These are phyloP conservation scores for Jatropha multifida DNA, from an alignment of 441 rosid species.

Conservation along the genomic window DNA sequence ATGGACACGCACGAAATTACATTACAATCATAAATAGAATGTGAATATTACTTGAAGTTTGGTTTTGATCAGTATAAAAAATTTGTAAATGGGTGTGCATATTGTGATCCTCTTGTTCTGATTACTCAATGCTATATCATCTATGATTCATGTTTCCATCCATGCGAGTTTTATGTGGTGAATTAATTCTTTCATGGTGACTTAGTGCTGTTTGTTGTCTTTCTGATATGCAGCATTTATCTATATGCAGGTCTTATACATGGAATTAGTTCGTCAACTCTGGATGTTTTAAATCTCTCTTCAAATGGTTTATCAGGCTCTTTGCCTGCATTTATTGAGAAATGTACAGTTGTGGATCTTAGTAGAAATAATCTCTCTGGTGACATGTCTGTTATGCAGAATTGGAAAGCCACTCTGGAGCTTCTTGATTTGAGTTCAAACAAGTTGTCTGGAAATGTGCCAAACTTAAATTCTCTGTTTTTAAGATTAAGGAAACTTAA, in stretches of 20 bases:
- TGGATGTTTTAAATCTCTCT: constrained; percentile 73
- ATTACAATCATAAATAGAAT: neutral
- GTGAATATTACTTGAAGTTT: neutral
- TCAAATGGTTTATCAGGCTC: constrained; percentile 70
- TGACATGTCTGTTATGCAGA: constrained; percentile 49
- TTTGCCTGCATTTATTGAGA: constrained; percentile 51
- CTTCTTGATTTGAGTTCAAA: constrained; percentile 86
- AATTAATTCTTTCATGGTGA: neutral
- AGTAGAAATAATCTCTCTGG: constrained; percentile 72
- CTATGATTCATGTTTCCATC: constrained; percentile 16
- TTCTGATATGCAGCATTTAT: constrained; percentile 23
- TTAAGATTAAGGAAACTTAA: constrained; percentile 50
- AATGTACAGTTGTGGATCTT: constrained; percentile 56
- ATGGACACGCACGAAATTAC: neutral
- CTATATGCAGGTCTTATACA: constrained; percentile 60
- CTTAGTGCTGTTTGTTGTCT: neutral
- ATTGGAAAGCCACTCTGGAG: constrained; percentile 71
- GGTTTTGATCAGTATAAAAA: neutral
- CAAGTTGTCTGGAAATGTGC: constrained; percentile 65
- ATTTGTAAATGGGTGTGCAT: constrained; percentile 1
- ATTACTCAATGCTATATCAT: neutral
- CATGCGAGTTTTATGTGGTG: constrained; percentile 46
- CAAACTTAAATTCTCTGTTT: constrained; percentile 54
- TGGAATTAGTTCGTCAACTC: constrained; percentile 56
- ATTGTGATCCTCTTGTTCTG: neutral